Conservation (phyloP, 805 yeast species). For the Kodamaea laetipori region DNA sequence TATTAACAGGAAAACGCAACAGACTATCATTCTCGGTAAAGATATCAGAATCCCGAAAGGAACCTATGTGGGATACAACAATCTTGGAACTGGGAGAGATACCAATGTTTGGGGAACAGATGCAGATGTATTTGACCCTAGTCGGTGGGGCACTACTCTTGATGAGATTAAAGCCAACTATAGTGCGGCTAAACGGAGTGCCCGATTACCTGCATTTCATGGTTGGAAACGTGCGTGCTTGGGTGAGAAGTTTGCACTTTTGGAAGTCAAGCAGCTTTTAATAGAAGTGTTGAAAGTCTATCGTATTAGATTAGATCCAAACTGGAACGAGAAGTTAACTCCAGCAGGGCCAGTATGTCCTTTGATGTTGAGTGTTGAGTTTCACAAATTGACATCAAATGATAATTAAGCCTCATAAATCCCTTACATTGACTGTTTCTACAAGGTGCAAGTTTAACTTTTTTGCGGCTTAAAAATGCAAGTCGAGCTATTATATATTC, state of each 20-base stretch:
- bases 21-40: constrained; percentile 39
- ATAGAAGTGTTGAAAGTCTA: constrained; percentile 38
- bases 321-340: constrained; percentile 53
- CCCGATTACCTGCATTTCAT: constrained; percentile 55
- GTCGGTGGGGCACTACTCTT: constrained; percentile 51
- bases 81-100: constrained; percentile 53
- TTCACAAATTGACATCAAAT: no score
- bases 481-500: no score
- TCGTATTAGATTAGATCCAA: constrained; percentile 37
- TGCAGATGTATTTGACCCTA: constrained; percentile 48
- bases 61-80: constrained; percentile 57
- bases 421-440: no score
- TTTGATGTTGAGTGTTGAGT: constrained; percentile 30
- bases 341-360: constrained; percentile 64
- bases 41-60: constrained; percentile 50
- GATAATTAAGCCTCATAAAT: no score
- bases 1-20: constrained; percentile 50
- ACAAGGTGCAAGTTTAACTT: no score
- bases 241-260: constrained; percentile 59
- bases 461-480: no score
- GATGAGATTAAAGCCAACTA: constrained; percentile 43
- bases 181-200: constrained; percentile 45
- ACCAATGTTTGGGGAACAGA: constrained; percentile 45
- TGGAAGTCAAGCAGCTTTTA: constrained; percentile 45
- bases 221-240: constrained; percentile 63